Evolutionary conservation across 2,329 filamentous ascomycete genomes (phyloP), one percentile per base, ranked within the genome.

Genomic region (Alternaria angustiovoidea): DNA sequence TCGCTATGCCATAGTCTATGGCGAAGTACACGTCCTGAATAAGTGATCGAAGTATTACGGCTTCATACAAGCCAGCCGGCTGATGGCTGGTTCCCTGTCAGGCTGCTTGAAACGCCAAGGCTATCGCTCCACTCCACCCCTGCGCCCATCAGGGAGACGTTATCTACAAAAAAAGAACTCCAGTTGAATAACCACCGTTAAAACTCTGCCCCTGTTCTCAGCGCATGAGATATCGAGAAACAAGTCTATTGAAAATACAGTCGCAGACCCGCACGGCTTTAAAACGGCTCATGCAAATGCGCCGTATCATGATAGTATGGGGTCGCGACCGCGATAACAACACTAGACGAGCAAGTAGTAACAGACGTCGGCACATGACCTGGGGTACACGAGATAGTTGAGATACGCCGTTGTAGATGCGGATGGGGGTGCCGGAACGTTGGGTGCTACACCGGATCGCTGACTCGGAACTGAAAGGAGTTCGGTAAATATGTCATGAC

Each of bases 21-120:
- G 14, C 5, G 34, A 36, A 24, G 5, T 24, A n/a, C 22, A 36
- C 18, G 34, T 24, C 46, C 20, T 49, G 30, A 26, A 49, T 5
- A 14, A 32, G 14, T 18, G 36, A 20, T 20, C n/a, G 14, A 18
- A 18, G 20, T 22, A 24, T 38, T 38, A 24, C 46, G 18, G 20
- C 20, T 49, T 11, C 36, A 49, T 32, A 38, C 46, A 20, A 16
- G 46, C 30, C 20, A 49, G 30, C 32, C 22, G 46, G 20, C 14
- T 34, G 34, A 49, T 41, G 36, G 24, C 51, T 46, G 54, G 16
- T 42, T 51, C 38, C 39, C 12, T 56, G 51, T 41, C 46, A 51
- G 38, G 46, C 38, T 42, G 52, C 53, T 46, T 60, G 57, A 60
- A 60, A 60, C 57, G 57, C 57, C 57, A 60, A 60, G 57, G 20